A percentile compares a stretch with the other conserved stretches of the same genome.
Evolutionary conservation across 1,284 basidiomycete species (phyloP).

Genomic region (Ustilago trichophora): DNA sequence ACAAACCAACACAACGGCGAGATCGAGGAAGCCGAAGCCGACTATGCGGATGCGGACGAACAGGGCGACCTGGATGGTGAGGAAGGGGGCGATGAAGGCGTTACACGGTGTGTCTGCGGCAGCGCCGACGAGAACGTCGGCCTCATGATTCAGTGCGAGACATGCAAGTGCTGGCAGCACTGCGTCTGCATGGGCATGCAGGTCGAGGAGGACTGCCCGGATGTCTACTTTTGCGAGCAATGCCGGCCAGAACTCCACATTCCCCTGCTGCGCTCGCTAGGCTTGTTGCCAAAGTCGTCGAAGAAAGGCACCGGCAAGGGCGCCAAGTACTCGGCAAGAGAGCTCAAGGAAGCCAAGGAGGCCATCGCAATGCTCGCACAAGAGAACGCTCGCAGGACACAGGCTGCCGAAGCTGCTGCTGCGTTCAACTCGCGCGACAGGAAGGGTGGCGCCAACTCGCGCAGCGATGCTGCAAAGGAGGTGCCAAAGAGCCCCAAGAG

Average conservation of each 20-base stretch:
- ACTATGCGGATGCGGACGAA: slow-evolving; percentile 32
- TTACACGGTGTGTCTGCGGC: slow-evolving; percentile 94
- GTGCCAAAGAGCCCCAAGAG: slow-evolving; percentile 71
- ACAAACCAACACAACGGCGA: background rate
- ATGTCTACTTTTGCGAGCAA: slow-evolving; percentile 85
- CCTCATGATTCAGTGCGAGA: slow-evolving; percentile 97
- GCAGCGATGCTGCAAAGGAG: slow-evolving; percentile 23
- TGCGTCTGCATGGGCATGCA: slow-evolving; percentile 94
- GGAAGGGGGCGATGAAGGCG: slow-evolving; percentile 77
- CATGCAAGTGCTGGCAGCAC: slow-evolving; percentile 97
- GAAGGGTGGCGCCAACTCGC: slow-evolving; percentile 20
- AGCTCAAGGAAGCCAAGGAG: slow-evolving; percentile 63
- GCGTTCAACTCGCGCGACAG: slow-evolving; percentile 34
- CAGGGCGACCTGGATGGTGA: slow-evolving; percentile 57
- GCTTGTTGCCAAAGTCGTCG: slow-evolving; percentile 48
- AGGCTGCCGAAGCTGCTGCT: slow-evolving; percentile 35
- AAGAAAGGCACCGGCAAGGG: slow-evolving; percentile 54
- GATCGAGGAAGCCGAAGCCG: slow-evolving; percentile 18
- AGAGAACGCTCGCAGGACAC: slow-evolving; percentile 58
- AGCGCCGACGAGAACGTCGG: slow-evolving; percentile 73
- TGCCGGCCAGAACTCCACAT: slow-evolving; percentile 86
- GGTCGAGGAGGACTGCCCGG: slow-evolving; percentile 75
- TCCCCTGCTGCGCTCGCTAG: slow-evolving; percentile 59
- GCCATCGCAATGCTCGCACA: slow-evolving; percentile 57
- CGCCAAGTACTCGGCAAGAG: slow-evolving; percentile 50